Evolutionary conservation across 148 eudicot species (phyloP).

Genomic region (Pouteria glomerata): DNA sequence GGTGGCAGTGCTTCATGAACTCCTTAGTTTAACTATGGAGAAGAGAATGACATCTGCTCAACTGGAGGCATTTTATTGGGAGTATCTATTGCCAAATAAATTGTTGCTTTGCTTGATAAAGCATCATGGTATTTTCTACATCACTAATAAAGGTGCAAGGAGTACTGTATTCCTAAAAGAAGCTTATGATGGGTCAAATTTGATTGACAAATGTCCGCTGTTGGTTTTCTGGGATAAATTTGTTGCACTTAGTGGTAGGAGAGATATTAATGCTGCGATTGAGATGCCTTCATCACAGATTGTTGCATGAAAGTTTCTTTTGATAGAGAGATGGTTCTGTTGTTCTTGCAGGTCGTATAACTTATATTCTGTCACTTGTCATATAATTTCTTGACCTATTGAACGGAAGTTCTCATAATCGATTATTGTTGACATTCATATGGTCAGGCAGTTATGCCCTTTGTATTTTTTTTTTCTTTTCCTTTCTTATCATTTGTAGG

Average conservation of each 20-base stretch:
- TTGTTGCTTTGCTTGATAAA: slow-evolving; percentile 80
- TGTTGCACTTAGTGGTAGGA: slow-evolving; percentile 65
- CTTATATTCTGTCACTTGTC: not conserved
- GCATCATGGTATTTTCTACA: slow-evolving; percentile 88
- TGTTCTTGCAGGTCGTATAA: not conserved
- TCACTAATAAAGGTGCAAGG: slow-evolving; percentile 77
- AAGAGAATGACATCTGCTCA: slow-evolving; percentile 79
- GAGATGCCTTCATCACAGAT: slow-evolving; percentile 15
- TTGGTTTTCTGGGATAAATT: slow-evolving; percentile 69
- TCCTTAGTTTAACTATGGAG: slow-evolving; percentile 80
- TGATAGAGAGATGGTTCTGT: not conserved
- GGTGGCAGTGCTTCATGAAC: slow-evolving; percentile 89
- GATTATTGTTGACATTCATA: not conserved
- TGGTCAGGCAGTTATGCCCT: not conserved
- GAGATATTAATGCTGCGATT: slow-evolving; percentile 23
- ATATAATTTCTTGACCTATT: not conserved
- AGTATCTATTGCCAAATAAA: slow-evolving; percentile 65
- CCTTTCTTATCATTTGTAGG: not conserved
- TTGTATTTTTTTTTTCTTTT: not conserved
- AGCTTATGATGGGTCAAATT: slow-evolving; percentile 73
- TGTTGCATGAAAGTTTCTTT: slow-evolving; percentile 1
- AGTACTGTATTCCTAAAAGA: slow-evolving; percentile 89
- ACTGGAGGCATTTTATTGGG: slow-evolving; percentile 68
- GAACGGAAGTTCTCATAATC: not conserved
- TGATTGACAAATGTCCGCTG: slow-evolving; percentile 69